Evolutionary conservation across 2,329 filamentous ascomycete genomes (phyloP).

Genomic region (Westerdykella ornata): DNA sequence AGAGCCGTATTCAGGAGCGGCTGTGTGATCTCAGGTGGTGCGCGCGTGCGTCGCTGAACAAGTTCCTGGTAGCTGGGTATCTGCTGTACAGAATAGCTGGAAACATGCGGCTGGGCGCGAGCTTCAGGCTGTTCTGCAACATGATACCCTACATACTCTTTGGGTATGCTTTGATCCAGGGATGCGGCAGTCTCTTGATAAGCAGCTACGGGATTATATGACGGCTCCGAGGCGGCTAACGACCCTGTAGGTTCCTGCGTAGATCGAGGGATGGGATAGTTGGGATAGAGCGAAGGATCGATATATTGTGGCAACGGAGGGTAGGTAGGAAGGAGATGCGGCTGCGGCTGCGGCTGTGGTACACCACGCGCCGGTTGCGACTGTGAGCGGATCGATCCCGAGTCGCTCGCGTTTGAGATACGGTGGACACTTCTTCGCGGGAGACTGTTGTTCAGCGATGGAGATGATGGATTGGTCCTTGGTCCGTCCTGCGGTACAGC

Average conservation of each 20-base stretch:
- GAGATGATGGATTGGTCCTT: conserved; percentile 45
- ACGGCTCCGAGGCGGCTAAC: conserved; percentile 15
- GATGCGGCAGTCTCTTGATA: conserved; percentile 16
- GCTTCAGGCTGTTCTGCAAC: conserved; percentile 40
- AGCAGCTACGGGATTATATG: conserved; percentile 16
- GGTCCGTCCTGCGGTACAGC: conserved; percentile 40
- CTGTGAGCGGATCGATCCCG: conserved; percentile 42
- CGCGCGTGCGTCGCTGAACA: conserved; percentile 36
- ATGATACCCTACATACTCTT: conserved; percentile 48
- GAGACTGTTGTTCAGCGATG: conserved; percentile 40
- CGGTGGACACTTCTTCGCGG: conserved; percentile 41
- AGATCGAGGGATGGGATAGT: conserved; percentile 32
- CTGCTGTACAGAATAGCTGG: conserved; percentile 30
- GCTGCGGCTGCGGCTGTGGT: conserved; percentile 37
- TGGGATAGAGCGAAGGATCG: conserved; percentile 24
- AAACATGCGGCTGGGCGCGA: conserved; percentile 30
- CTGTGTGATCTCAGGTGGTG: conserved; percentile 40
- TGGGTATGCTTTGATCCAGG: conserved; percentile 37
- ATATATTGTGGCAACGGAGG: conserved; percentile 30
- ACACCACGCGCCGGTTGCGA: conserved; percentile 45
- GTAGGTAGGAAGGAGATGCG: conserved; percentile 38
- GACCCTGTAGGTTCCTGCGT: conserved; percentile 23
- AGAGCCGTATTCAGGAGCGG: conserved; percentile 35
- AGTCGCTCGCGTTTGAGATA: conserved; percentile 40
- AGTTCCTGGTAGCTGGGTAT: conserved; percentile 39